Evolutionary conservation across 2,329 filamentous ascomycete species (phyloP), one percentile per base, ranked within the genome.

Genomic region (Alternaria incomplexa): DNA sequence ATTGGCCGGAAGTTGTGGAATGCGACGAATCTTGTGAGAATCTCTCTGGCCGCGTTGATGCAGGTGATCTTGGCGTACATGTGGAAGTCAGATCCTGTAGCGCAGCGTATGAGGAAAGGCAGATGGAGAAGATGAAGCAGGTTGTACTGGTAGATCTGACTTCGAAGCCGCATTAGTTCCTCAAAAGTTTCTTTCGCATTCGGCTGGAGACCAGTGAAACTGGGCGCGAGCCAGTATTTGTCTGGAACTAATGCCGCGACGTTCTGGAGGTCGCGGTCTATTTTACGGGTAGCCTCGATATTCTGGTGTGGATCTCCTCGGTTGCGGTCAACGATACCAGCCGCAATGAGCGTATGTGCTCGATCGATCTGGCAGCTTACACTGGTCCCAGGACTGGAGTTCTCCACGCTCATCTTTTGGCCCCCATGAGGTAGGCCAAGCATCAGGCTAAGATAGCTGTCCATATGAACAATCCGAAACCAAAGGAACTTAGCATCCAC

Each of bases 391-490:
- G 66, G 51, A 23, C 22, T 11, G 7, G 64, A 36, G 17, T 63
- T 30, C 26, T 65, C 64, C 46, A 78, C 72, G 17, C 63, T 61
- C n/a, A 60, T 61, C n/a, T 72, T 73, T 3, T 65, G 46, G 2
- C 70, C 70, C 23, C 73, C 75, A n/a, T 78, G 75, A 0, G 82
- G 79, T 1, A 83, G 72, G 4, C 82, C 81, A 2, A 84, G 71
- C 68, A 83, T 77, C 3, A 84, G 68, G 12, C 72, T 80, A 1
- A 84, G 65, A 10, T 79, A 73, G 4, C 80, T 77, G 30, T 84
- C 82, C 11, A 75, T 68, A 12, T 67, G 75, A 1, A 82, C 65
- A 10, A 83, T 73, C 1, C 80, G 78, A 30, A 78, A 79, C 81
- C 82, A 84, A 22, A 83, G 68, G 51, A 70, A 60, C 7, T 71